Conservation (phyloP, 1,284 basidiomycete species). For the Cutaneotrichosporon dermatis region DNA sequence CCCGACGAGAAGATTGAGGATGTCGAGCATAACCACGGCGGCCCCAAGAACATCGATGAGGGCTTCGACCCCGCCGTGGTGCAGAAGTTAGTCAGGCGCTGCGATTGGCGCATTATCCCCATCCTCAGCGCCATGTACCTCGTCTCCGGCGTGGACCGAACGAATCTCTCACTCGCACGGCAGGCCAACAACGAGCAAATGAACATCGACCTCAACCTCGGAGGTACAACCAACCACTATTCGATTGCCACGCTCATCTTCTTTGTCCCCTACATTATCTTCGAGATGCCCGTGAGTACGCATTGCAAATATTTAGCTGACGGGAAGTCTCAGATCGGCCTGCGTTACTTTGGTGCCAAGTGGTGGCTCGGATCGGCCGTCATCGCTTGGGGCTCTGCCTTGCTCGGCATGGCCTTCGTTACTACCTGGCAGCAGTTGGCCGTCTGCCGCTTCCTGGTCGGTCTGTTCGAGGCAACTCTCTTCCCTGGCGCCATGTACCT, state of each 20-base stretch:
- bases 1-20: too few relatives aligned
- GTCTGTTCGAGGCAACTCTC: constrained; percentile 42
- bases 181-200: constrained; percentile 20
- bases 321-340: constrained; percentile 18
- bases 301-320: too few relatives aligned
- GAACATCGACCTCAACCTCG: constrained; percentile 23
- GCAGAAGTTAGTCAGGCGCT: constrained; percentile 11
- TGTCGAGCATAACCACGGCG: too few relatives aligned
- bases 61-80: constrained; percentile 11
- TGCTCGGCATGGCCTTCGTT: constrained; percentile 46
- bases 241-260: constrained; percentile 43
- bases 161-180: constrained; percentile 26
- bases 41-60: constrained; percentile 6
- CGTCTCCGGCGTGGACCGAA: constrained; percentile 13
- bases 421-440: constrained; percentile 43
- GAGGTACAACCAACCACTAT: constrained; percentile 39
- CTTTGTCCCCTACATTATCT: constrained; percentile 43
- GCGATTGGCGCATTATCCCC: constrained; percentile 19
- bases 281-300: constrained; percentile 27
- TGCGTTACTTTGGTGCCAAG: constrained; percentile 13
- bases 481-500: constrained; percentile 48
- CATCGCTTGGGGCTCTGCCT: constrained; percentile 48
- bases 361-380: constrained; percentile 28
- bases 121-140: constrained; percentile 17
- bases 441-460: constrained; percentile 48